A percentile compares a stretch with the other conserved stretches of the same genome.
Conservation (phyloP, 176 grass and related monocot genomes). For the Zea mays region DNA sequence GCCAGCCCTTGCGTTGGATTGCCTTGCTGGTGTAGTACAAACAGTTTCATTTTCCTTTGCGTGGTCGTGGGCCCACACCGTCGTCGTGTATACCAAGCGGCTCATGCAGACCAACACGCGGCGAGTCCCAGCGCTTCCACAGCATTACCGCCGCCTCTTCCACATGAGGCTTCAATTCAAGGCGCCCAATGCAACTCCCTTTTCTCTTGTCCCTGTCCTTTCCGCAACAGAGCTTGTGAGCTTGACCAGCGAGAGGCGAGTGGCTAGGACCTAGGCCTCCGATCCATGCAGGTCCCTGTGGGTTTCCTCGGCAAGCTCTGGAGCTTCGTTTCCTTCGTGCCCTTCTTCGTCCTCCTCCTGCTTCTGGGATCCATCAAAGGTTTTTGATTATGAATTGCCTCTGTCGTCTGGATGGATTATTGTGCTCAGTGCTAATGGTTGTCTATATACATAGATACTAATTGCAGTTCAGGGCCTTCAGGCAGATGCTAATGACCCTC, state of each 20-base stretch:
- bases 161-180: too few species aligned
- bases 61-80: neutral
- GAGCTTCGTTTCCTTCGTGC: conserved; percentile 76
- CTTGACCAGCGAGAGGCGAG: neutral
- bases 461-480: neutral
- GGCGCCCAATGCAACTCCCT: too few species aligned
- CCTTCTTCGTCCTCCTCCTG: conserved; percentile 69
- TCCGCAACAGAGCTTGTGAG: neutral
- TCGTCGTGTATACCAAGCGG: neutral
- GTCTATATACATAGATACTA: neutral
- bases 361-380: conserved; percentile 73
- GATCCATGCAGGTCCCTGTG: conserved; percentile 64
- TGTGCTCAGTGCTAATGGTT: neutral
- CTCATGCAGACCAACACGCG: conserved; percentile 41
- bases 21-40: too few species aligned
- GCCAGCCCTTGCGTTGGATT: too few species aligned
- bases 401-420: neutral
- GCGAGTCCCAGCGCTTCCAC: conserved; percentile 1
- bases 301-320: conserved; percentile 70
- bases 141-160: neutral
- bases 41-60: too few species aligned
- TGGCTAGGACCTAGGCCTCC: neutral
- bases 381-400: neutral
- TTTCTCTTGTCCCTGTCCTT: too few species aligned
- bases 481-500: neutral